Evolutionary conservation across 2,329 filamentous ascomycete genomes (phyloP).

Genomic region (Phaeophleospora eucalypticola): DNA sequence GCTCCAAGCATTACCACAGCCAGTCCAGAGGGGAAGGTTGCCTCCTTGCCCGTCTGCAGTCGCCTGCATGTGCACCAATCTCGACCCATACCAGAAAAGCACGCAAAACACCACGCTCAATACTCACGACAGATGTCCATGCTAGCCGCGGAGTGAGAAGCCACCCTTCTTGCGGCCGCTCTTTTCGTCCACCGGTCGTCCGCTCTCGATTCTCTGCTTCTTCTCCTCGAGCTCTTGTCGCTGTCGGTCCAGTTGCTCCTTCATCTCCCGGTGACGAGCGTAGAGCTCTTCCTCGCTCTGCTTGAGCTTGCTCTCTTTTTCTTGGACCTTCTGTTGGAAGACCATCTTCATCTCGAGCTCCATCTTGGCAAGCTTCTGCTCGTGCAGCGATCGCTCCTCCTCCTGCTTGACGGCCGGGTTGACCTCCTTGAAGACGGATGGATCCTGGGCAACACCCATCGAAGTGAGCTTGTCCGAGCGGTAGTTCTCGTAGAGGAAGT

Average conservation of each 20-base stretch:
- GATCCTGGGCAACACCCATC: conserved; percentile 98
- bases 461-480: conserved; percentile 97
- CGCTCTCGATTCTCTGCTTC: conserved; percentile 92
- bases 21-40: conserved; percentile 4
- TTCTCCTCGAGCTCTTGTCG: conserved; percentile 95
- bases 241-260: conserved; percentile 96
- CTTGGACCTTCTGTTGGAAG: conserved; percentile 99
- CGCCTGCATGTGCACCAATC: conserved; percentile 9
- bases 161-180: conserved; percentile 96
- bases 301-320: conserved; percentile 99
- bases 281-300: conserved; percentile 99
- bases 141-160: conserved; percentile 75
- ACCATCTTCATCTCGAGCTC: conserved; percentile 99
- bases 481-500: conserved; percentile 98
- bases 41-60: conserved; percentile 4
- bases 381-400: conserved; percentile 94
- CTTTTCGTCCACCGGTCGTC: conserved; percentile 94
- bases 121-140: conserved; percentile 8
- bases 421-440: conserved; percentile 99
- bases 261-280: conserved; percentile 98
- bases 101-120: conserved; percentile 23
- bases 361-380: conserved; percentile 99
- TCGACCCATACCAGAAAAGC: conserved; percentile 10
- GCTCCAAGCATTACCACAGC: background rate
- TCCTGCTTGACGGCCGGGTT: conserved; percentile 99